Base-by-base conservation (phyloP, 2,329 filamentous ascomycete species). In the Colletotrichum echinochloae region DNA sequence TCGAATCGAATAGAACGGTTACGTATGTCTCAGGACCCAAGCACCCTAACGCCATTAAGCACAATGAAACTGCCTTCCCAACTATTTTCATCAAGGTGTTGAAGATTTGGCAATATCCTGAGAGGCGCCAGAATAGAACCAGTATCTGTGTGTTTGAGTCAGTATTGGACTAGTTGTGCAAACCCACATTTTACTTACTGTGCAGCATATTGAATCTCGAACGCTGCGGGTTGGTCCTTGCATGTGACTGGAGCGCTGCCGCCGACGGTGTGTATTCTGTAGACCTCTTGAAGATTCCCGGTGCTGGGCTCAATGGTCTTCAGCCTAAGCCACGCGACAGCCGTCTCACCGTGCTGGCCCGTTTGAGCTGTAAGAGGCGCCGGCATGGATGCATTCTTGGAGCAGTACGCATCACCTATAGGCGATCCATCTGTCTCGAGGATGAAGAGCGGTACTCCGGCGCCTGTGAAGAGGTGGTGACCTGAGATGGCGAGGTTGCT, bases 251-350 rank as follows among this genome's bases (percentile, higher is more conserved):
- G 95, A 2, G 94, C 82, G 56, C 87, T 88, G 14, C 95, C 95
- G 33, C 94, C 95, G 0, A 92, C 94, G 14, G 95, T 98, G 76
- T 93, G 87, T 54, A 98, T 83, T 16, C 95, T 89, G 82, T 95
- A 98, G 30, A 97, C 91, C 78, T 94, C 90, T 78, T 90, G 88
- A 74, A 93, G 88, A 54, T 85, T 82, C 2, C 88, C 88, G 1
- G 89, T 91, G n/a, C 87, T 87, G 37, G 84, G 87, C 18, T 81
- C 78, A 26, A 81, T 82, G 20, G 85, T 82, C 30, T 86, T 83
- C 37, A 98, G 87, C 79, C 92, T 92, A 72, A 98, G 84, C 94
- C 95, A 98, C 0, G 91, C 77, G 1, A 97, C 94, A 8, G 93
- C 91, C 12, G 87, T 86, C 76, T 92, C 87, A 65, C 91, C 91